Evolutionary conservation across 2,329 filamentous ascomycete genomes (phyloP), one percentile per base, ranked within the genome.

Genomic region (Graphilbum sp.): DNA sequence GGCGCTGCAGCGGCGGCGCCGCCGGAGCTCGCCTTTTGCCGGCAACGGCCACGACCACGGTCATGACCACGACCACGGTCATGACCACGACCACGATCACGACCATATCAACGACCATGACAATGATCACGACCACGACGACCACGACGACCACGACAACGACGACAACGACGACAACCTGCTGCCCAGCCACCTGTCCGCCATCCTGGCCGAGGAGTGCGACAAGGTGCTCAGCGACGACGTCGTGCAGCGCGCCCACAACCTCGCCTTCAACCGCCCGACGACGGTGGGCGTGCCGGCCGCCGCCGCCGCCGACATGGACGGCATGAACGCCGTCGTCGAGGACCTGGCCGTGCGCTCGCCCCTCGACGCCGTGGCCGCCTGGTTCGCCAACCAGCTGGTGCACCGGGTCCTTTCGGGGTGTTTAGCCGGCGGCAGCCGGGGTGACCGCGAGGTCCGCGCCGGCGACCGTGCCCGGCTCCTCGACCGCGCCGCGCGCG

Each of bases 301-400:
- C 17, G 34, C 12, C 10, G 69, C n/a, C n/a, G 61, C 66, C 32
- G 64, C 68, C 3, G 63, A 67, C 18, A 79, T 83, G 45, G 74
- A 79, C 37, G 75, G 81, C 35, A 80, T 92, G 67, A 81, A 92
- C 52, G 68, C 72, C 6, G 84, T 94, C 1, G 81, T 90, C 3
- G 81, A 90, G 42, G 88, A 95, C 50, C 73, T 75, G 37, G 79
- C 85, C 3, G 82, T 95, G 43, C 75, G 81, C 37, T 90, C 84
- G 16, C 84, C 87, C 0, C 71, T 95, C 46, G 88, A 95, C 55
- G 86, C 85, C 12, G 73, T 95, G 37, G 84, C 87, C 7, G 84
- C 87, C 2, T 95, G 87, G 87, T 90, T 78, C 63, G 92, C 87
- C 1, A 84, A 75, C 45, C 66, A 79, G 39, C 65, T 73, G 12